Evolutionary conservation across 345 rosid species (phyloP).

Genomic region (Carallia pectinifolia): DNA sequence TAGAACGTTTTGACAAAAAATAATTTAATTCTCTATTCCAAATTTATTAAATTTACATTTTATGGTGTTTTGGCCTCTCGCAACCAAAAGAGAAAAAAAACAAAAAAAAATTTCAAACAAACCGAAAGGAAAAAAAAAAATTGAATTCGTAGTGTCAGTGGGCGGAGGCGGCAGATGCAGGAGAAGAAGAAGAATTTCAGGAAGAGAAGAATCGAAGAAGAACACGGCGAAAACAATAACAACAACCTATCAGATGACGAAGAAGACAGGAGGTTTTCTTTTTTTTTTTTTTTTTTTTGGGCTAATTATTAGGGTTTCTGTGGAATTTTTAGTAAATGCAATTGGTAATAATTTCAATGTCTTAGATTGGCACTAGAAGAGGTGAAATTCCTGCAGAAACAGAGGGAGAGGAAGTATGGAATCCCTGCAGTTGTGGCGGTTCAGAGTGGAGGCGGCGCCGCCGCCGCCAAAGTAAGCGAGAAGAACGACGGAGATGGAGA

Average conservation of each 20-base stretch:
- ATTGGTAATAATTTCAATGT: background rate
- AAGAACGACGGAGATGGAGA: slow-evolving; percentile 81
- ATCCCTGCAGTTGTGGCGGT: slow-evolving; percentile 55
- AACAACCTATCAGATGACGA: slow-evolving; percentile 52
- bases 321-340: background rate
- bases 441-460: slow-evolving; percentile 30
- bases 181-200: slow-evolving; percentile 39
- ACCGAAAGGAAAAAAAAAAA: background rate
- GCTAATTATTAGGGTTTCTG: background rate
- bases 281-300: background rate
- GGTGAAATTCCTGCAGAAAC: slow-evolving; percentile 91
- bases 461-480: slow-evolving; percentile 42
- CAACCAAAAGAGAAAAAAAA: too few relatives aligned
- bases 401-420: slow-evolving; percentile 81
- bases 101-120: background rate
- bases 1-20: too few relatives aligned
- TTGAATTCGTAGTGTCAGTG: too few relatives aligned
- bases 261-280: slow-evolving; percentile 59
- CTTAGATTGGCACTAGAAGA: slow-evolving; percentile 77
- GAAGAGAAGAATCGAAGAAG: slow-evolving; percentile 62
- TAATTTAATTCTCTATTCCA: too few relatives aligned
- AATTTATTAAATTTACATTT: too few relatives aligned
- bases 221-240: slow-evolving; percentile 32
- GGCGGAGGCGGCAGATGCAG: background rate
- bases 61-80: too few relatives aligned